Evolutionary conservation across 306 rosid genomes (phyloP), one percentile per base, ranked within the genome.

Genomic region (Medicago arabica): DNA sequence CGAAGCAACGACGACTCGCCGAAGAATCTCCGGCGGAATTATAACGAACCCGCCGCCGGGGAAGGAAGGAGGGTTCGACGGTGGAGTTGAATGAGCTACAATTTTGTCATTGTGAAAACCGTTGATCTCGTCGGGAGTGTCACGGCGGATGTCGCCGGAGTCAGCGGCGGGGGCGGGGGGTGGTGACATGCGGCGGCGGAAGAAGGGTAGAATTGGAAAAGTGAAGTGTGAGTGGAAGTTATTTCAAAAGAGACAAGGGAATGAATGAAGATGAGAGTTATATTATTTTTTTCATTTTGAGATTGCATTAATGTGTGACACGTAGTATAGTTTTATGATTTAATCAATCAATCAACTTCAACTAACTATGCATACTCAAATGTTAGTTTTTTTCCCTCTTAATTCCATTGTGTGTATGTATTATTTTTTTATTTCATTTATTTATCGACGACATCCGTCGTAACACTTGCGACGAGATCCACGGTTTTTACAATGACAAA

Each of bases 1-100:
- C 4, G 98, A 92, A 25, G 99, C 89, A 13, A 80, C 21, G n/a
- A 90, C 36, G 40, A 92, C 79, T 59, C 91, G 80, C 72, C 88
- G 84, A 0, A 96, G 87, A 87, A 90, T 90, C 73, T 88, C 90
- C 63, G 77, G 41, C 28, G 88, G 84, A 80, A 76, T 43, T 12
- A 84, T 66, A 64, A 69, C 75, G 40, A 55, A 0, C 70, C 66
- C 49, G 43, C 76, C 65, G n/a, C 62, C 71, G 9, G 6, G 6
- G 38, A 76, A 76, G 43, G 77, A 44, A 39, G 80, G 65, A 34
- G 81, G 47, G 67, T 77, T 68, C 3, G 89, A 75, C 47, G 79
- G 81, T 16, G 81, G 25, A 15, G 84, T 49, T 4, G 82, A 81
- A 2, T 74, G 64, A 74, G 64, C 65, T 46, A 46, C 39, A 70